A percentile compares a stretch with the other conserved stretches of the same genome.
phyloP scores from a whole-genome alignment of 1,284 basidiomycete genomes.

The Trichosporon faecale region DNA sequence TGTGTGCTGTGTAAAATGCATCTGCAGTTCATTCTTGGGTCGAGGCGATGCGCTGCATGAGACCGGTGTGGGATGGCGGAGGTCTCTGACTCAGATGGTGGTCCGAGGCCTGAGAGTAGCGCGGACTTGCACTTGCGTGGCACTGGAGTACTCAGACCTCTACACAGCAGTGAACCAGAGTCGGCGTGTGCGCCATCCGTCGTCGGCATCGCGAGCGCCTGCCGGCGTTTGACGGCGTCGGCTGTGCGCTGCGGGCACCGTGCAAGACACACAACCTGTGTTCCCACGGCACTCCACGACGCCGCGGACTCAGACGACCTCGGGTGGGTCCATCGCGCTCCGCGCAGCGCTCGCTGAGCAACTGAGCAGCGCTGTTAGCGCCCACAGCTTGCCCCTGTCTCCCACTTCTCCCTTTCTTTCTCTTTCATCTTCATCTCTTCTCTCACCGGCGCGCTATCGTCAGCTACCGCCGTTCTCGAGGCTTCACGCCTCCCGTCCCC shows the following conservation, averaged over 20 bases:
- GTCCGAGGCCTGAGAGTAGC: neutral
- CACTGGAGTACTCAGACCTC: no score
- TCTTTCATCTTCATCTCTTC: neutral
- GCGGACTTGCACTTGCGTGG: neutral
- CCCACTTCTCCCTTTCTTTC: no score
- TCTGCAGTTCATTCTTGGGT: neutral
- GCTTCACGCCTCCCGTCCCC: neutral
- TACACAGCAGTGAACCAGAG: neutral
- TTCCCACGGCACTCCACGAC: neutral
- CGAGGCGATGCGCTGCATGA: neutral
- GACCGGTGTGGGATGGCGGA: neutral
- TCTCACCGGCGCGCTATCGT: no score
- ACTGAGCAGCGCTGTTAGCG: no score
- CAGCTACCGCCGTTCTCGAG: no score
- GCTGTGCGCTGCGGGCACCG: neutral
- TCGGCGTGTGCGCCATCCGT: no score
- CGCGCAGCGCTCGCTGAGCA: no score
- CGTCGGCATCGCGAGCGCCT: neutral
- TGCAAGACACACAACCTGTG: neutral
- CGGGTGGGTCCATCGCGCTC: neutral
- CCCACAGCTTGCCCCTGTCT: no score
- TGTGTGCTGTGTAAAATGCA: neutral
- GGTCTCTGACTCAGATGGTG: neutral
- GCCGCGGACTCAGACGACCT: no score
- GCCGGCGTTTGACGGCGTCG: neutral